phyloP scores from a whole-genome alignment of 2,329 filamentous ascomycete genomes.

The Microsporum canis region DNA sequence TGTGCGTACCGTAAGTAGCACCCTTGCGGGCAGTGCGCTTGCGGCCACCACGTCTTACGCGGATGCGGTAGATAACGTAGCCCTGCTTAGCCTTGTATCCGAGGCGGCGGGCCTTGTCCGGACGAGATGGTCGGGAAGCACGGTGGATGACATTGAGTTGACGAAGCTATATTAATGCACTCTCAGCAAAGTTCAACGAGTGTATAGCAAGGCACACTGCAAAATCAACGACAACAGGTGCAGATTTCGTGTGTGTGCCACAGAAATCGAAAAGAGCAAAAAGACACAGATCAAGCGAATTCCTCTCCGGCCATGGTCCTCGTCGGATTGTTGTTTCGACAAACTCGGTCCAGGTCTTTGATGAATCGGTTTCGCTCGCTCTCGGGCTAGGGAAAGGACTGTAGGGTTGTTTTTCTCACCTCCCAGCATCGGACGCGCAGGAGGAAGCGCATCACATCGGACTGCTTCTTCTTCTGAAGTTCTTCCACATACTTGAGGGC shows the following conservation, averaged over 20 bases:
- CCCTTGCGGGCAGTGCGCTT: constrained; percentile 95
- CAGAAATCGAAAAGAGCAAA: constrained; percentile 2
- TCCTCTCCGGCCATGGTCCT: constrained; percentile 3
- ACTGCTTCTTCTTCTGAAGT: constrained; percentile 99
- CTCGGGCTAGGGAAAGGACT: not conserved
- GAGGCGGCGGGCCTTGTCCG: constrained; percentile 99
- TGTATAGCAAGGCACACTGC: constrained; percentile 68
- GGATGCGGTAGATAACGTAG: constrained; percentile 99
- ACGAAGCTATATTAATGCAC: constrained; percentile 99
- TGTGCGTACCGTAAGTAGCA: constrained; percentile 84
- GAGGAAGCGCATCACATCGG: constrained; percentile 99
- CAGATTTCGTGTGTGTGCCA: constrained; percentile 11
- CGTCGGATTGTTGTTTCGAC: constrained; percentile 15
- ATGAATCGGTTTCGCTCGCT: not conserved
- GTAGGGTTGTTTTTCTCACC: constrained; percentile 40
- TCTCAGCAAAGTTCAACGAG: constrained; percentile 99
- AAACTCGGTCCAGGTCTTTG: constrained; percentile 2
- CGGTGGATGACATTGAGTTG: constrained; percentile 99
- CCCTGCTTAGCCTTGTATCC: constrained; percentile 99
- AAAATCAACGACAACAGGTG: constrained; percentile 31
- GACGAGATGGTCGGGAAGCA: constrained; percentile 92
- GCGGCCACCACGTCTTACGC: constrained; percentile 96
- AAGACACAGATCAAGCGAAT: constrained; percentile 6
- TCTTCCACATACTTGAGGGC: constrained; percentile 99
- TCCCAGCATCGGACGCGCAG: constrained; percentile 99